Base-by-base conservation (phyloP, 371 early-diverging fungal species). In the Blakeslea trispora region DNA sequence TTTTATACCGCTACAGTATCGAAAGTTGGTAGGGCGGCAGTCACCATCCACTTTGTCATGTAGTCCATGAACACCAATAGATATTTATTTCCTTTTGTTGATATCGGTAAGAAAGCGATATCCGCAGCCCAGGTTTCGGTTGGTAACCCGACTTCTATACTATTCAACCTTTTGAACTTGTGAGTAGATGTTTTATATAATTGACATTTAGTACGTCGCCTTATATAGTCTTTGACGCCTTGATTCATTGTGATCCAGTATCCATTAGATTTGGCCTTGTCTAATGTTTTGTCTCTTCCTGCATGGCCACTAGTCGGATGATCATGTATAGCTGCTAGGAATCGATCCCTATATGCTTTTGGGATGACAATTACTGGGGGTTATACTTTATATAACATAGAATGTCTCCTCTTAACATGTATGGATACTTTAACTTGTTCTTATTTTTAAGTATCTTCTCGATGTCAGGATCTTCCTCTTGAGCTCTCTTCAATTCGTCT, bases 51-150 rank as follows among this genome's bases (percentile, higher is more conserved):
- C 22, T 50, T 55, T 2, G 64, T 59, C 4, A 64, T 21, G 18
- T 64, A 57, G 17, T 60, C 57, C 57, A 57, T 53, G 14, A 57
- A 50, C 0, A 60, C 54, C 19, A 60, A 32, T 4, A 65, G 14
- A 24, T 54, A 65, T 17, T 24, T 13, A 39, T 57, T 65, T 23
- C 54, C 66, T 31, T 34, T 19, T 37, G 22, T 24, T 19, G 39
- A 24, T 42, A 18, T 19, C 0, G 64, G 59, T 19, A 64, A 22
- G 15, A 57, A 50, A 13, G 60, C 66, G 1, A 65, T 54, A 31
- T 60, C 53, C 5, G 46, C 53, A 10, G 53, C 57, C 57, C 57
- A 64, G 43, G 56, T 45, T 24, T 64, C 59, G 9, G 46, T 46
- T 35, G 50, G 46, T 47, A 21, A 13, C 4, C 34, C 15, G 0